Evolutionary conservation across 192 early-diverging fungal species (phyloP).

Genomic region (Neocallimastix lanati): DNA sequence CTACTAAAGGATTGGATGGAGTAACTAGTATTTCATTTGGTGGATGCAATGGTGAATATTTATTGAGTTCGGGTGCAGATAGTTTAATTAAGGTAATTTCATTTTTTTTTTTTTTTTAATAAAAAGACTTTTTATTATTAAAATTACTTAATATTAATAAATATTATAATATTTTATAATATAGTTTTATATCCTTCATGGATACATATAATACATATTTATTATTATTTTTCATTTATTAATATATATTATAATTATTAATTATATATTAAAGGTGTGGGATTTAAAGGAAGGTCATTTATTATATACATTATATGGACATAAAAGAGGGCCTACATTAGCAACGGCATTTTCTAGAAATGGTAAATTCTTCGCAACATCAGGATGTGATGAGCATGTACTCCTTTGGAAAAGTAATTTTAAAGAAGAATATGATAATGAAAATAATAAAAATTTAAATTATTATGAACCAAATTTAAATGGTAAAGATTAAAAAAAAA

Average conservation of each 20-base stretch:
- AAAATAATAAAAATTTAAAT: not conserved
- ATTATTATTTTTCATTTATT: no score
- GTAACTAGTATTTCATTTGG: conserved; percentile 41
- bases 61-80: conserved; percentile 33
- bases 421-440: conserved; percentile 6
- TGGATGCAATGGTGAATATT: conserved; percentile 24
- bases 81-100: conserved; percentile 33
- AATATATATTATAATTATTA: no score
- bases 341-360: conserved; percentile 24
- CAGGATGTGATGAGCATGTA: conserved; percentile 30
- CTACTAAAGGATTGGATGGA: conserved; percentile 11
- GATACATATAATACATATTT: no score
- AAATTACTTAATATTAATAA: no score
- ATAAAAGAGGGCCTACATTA: conserved; percentile 32
- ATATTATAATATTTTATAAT: no score
- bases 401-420: conserved; percentile 46
- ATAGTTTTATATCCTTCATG: no score
- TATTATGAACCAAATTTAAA: not conserved
- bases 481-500: no score
- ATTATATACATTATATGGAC: conserved; percentile 41
- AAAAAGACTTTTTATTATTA: no score
- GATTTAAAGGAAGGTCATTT: conserved; percentile 41
- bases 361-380: conserved; percentile 34
- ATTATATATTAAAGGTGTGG: conserved; percentile 28
- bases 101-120: no score